Evolutionary conservation across 768 basidiomycete species (phyloP), one percentile per base, ranked within the genome.

Genomic region (Rhodosporidiobolus sp.): DNA sequence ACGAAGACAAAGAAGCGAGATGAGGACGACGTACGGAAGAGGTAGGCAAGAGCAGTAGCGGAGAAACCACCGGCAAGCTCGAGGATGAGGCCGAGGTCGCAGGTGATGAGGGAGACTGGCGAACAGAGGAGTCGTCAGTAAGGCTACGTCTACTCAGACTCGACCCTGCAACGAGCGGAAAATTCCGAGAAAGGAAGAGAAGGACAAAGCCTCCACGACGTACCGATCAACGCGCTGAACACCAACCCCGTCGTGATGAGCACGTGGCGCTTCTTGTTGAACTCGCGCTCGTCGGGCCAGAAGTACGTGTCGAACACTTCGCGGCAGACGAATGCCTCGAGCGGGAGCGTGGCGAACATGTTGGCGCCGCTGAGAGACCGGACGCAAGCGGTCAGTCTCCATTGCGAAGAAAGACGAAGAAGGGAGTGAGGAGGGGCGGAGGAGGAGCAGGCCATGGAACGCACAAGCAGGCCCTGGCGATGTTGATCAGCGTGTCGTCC

Each of bases 231-330:
- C 32, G 93, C 87, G 5, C 89, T 83, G 77, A 89, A 86, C 34
- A 95, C 85, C 62, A 96, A 89, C 16, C 85, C 85, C 10, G 90
- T 90, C 9, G 96, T 99, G 81, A 97, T 91, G 81, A 95, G 88
- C 67, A 97, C 76, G 79, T 79, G 95, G 46, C 94, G 87, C 73
- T 89, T 88, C 74, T 86, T 84, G 79, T 84, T 90, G 84, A 91
- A 99, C 19, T 85, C 80, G 57, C 52, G 67, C 77, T 92, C 90
- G 76, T 91, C 88, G 4, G 91, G 87, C 85, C 94, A 99, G 85
- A 96, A 97, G 80, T 88, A 96, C 75, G 94, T 91, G 79, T 99
- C 96, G 52, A 97, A 86, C 62, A 97, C 93, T 85, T 99, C 96
- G 83, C 96, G 86, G 79, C 96, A 99, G 34, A 99, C 96, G 80